Conservation (phyloP, 2,329 filamentous ascomycete species). For the Cercospora zeae-maydis region DNA sequence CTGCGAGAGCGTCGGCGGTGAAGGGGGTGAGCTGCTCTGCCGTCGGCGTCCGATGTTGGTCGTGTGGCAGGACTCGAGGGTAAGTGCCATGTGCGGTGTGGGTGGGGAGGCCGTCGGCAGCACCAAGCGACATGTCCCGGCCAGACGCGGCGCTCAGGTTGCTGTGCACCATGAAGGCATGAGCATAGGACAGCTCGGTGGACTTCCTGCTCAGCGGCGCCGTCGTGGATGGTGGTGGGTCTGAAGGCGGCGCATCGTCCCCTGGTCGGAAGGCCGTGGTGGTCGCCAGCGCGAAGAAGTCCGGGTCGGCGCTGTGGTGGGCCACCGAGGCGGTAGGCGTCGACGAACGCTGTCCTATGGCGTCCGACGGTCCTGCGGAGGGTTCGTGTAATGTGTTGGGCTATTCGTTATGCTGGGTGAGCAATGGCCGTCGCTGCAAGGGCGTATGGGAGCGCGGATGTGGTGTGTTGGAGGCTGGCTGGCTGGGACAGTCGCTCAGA, state of each 20-base stretch:
- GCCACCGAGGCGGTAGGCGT: not conserved
- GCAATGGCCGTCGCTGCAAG: slow-evolving; percentile 2
- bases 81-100: slow-evolving; percentile 26
- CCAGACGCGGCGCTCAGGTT: slow-evolving; percentile 2
- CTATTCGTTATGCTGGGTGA: slow-evolving; percentile 3
- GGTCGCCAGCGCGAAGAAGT: slow-evolving; percentile 27
- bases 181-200: slow-evolving; percentile 31
- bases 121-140: slow-evolving; percentile 49
- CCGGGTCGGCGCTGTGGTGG: not conserved
- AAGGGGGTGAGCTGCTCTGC: slow-evolving; percentile 18
- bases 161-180: slow-evolving; percentile 43
- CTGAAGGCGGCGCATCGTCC: slow-evolving; percentile 25
- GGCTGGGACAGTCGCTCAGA: not conserved
- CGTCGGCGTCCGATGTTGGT: slow-evolving; percentile 10
- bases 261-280: slow-evolving; percentile 31
- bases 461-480: slow-evolving; percentile 1
- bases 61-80: slow-evolving; percentile 11
- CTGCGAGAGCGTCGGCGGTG: slow-evolving; percentile 26
- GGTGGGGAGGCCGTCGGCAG: slow-evolving; percentile 27
- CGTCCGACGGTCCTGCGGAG: not conserved
- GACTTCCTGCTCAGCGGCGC: slow-evolving; percentile 31
- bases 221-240: slow-evolving; percentile 14
- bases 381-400: not conserved
- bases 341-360: slow-evolving; percentile 8
- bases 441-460: not conserved